Evolutionary conservation across 768 basidiomycete genomes (phyloP).

Genomic region (Amanita rimosa): DNA sequence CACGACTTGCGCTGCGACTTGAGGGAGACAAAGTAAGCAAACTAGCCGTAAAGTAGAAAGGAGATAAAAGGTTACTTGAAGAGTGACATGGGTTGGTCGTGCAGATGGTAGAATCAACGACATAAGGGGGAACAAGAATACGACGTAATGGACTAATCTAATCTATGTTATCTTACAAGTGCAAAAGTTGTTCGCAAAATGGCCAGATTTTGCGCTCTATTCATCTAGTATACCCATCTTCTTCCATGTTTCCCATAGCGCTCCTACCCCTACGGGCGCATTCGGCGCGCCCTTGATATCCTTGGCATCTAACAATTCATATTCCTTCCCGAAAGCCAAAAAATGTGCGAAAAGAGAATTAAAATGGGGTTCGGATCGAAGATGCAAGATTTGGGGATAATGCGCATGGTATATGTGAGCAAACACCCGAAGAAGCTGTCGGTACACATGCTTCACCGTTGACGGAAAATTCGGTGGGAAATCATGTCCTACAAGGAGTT

Average conservation of each 20-base stretch:
- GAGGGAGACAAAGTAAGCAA: conserved; percentile 5
- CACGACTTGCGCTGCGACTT: conserved; percentile 5
- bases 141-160: neutral
- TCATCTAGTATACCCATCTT: conserved; percentile 76
- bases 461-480: conserved; percentile 84
- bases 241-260: conserved; percentile 82
- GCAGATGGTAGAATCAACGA: no score
- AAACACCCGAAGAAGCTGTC: conserved; percentile 93
- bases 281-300: conserved; percentile 68
- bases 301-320: conserved; percentile 83
- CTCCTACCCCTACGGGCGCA: conserved; percentile 60
- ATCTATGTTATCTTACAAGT: neutral
- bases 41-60: neutral
- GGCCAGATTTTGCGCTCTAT: conserved; percentile 11
- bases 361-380: conserved; percentile 91
- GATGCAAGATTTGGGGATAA: conserved; percentile 83
- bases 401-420: conserved; percentile 98
- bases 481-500: conserved; percentile 54
- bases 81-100: conserved; percentile 6
- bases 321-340: conserved; percentile 91
- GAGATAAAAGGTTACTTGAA: conserved; percentile 4
- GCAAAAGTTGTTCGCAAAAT: neutral
- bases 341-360: conserved; percentile 98
- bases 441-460: conserved; percentile 90
- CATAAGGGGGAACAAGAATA: neutral